Base-by-base conservation (phyloP, 805 yeast species). In the Yamadazyma paraphyllophila region DNA sequence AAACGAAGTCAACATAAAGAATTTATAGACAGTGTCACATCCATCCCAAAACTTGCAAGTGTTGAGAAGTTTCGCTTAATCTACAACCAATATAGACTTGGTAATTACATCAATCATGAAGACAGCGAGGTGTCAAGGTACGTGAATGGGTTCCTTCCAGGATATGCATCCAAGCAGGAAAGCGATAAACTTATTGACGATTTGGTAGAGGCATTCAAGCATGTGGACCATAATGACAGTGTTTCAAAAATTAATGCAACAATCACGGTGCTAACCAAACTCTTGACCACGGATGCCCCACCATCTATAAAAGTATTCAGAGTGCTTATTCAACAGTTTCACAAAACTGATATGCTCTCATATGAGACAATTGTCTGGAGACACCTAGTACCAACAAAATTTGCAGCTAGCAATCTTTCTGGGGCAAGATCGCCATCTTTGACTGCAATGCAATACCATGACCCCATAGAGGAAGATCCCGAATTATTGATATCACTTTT, bases 31-130 rank as follows among this genome's bases (percentile, higher is more conserved):
- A 26, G 17, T 12, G 25, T 36, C 7, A 7, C 31, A 4, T 13
- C 8, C 15, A 25, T 14, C 15, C 13, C 12, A 10, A 20, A 33
- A 12, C 37, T 36, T 11, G n/a, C 38, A 9, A 31, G 36, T 15
- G 20, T 45, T 7, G 26, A 30, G 39, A 11, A 13, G 14, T 41
- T 27, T 8, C 15, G 52, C n/a, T 12, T 31, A 10, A 7, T 25
- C 14, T 41, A 48, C 46, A 55, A 38, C 51, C 36, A 44, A 26
- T 39, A 51, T 53, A 65, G 65, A 40, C 63, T 72, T 7, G 64
- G 65, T 0, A 62, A 65, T 26, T 61, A 57, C 49, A 57, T 67
- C 31, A 67, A 63, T 44, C 66, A 66, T 45, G 63, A 60, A 6
- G 54, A 60, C 30, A 55, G 67, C 1, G 74, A 69, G 38, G 54